phyloP scores from a whole-genome alignment of 116 monocot genomes.

The Dioscorea cayenensis region DNA sequence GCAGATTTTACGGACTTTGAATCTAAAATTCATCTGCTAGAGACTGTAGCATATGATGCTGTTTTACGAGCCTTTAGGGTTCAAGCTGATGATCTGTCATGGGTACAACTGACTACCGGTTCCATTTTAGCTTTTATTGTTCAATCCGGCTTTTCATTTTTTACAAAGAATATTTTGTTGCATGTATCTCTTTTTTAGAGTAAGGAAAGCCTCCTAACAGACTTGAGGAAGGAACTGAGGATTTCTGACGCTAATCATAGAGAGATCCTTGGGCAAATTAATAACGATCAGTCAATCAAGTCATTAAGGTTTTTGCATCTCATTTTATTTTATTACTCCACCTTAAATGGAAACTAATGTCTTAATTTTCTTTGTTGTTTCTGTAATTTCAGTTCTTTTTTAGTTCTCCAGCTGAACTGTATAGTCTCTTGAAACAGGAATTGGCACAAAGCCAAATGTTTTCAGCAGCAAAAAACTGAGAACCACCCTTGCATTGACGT shows the following conservation, averaged over 20 bases:
- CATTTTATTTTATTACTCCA: background rate
- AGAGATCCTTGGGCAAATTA: slow-evolving; percentile 44
- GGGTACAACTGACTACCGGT: slow-evolving; percentile 30
- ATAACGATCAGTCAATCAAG: slow-evolving; percentile 33
- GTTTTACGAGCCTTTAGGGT: slow-evolving; percentile 54
- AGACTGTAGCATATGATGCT: slow-evolving; percentile 43
- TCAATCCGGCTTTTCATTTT: background rate
- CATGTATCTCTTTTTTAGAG: slow-evolving; percentile 13
- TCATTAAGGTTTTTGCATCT: slow-evolving; percentile 24
- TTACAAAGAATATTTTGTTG: background rate
- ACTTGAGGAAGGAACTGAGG: slow-evolving; percentile 65
- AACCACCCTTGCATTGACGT: slow-evolving; percentile 6
- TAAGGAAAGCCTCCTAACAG: slow-evolving; percentile 46
- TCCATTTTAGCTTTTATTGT: background rate
- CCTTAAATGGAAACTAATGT: background rate
- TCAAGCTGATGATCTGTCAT: slow-evolving; percentile 57
- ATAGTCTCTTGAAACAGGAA: slow-evolving; percentile 12
- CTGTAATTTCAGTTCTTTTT: background rate
- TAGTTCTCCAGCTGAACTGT: background rate
- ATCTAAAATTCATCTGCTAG: slow-evolving; percentile 42
- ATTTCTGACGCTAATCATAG: slow-evolving; percentile 68
- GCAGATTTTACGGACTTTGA: slow-evolving; percentile 15
- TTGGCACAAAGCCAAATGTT: slow-evolving; percentile 6
- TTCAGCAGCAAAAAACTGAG: slow-evolving; percentile 1
- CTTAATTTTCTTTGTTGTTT: background rate